Evolutionary conservation across 345 rosid genomes (phyloP), one percentile per base, ranked within the genome.

Genomic region (Cochlearia excelsa): DNA sequence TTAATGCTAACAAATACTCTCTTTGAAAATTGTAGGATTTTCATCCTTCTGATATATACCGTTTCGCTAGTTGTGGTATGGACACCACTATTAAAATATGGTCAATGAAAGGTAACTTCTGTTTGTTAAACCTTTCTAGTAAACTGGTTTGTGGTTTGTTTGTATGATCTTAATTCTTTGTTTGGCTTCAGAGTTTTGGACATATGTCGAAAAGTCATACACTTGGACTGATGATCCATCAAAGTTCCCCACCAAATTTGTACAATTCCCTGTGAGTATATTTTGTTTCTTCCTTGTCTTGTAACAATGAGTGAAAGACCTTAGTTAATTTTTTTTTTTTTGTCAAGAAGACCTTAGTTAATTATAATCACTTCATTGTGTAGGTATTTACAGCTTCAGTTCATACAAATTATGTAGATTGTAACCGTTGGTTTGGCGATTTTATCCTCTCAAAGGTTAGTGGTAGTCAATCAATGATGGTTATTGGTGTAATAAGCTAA

Each of bases 341-440:
- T n/a, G n/a, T n/a, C n/a, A n/a, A n/a, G 37, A 3, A 3, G 27
- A 23, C 26, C 55, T 31, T 61, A 23, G 26, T 53, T 43, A 9
- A 39, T 51, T 51, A 44, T 39, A 57, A 33, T 56, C n/a, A 29
- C 63, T 58, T 40, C 4, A 57, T 43, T 59, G 70, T 72, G 57
- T 78, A 92, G 97, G 89, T 92, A 48, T 85, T 88, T 78, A 83
- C 90, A 62, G 95, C 99, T 67, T 85, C 99, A 51, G 78, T 88
- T 69, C 99, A 92, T 80, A 78, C 99, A 54, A 89, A 86, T 71
- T 86, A 84, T 61, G 97, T 92, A 41, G 97, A 92, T 75, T 92
- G 95, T 76, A 92, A 79, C 72, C 77, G 95, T 54, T 89, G 99
- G 99, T 87, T 89, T 72, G 97, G 97, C 52, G 97, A 92, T 75